These are phyloP conservation scores for Penicillium sp. DNA, from an alignment of 2,329 filamentous ascomycete species.

Conservation along the genomic window DNA sequence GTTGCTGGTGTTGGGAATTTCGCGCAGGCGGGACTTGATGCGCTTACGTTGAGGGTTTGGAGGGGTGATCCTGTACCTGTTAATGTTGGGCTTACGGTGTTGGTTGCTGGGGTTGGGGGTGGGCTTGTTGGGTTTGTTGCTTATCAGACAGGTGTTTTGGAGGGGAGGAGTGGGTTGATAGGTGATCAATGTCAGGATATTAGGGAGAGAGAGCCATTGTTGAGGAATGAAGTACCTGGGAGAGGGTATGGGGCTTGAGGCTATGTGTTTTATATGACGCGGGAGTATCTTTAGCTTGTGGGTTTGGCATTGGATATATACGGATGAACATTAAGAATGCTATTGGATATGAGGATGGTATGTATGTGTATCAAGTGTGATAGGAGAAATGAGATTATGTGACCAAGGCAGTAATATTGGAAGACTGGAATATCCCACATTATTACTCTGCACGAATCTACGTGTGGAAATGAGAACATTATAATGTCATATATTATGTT, in stretches of 20 bases:
- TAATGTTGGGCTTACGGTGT: constrained; percentile 64
- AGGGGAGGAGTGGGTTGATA: neutral
- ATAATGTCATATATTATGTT: neutral
- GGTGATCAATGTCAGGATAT: neutral
- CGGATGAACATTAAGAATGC: too few species aligned
- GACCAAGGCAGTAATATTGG: neutral
- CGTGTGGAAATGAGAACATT: neutral
- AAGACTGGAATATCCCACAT: neutral
- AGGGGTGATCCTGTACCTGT: constrained; percentile 71
- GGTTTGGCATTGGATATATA: neutral
- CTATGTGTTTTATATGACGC: neutral
- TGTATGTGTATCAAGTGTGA: neutral
- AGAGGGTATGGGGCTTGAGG: neutral
- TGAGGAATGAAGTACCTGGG: neutral
- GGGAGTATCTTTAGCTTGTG: neutral
- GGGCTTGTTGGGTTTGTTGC: constrained; percentile 66
- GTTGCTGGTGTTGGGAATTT: constrained; percentile 82
- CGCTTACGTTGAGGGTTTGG: constrained; percentile 71
- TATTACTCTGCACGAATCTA: too few species aligned
- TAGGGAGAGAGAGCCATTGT: constrained; percentile 2
- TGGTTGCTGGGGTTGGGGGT: constrained; percentile 63
- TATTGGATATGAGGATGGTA: neutral
- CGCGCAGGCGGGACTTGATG: constrained; percentile 74
- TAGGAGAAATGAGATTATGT: neutral
- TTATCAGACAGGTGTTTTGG: constrained; percentile 43